These are phyloP conservation scores for Angophora floribunda DNA, from an alignment of 345 rosid genomes.

Conservation along the genomic window DNA sequence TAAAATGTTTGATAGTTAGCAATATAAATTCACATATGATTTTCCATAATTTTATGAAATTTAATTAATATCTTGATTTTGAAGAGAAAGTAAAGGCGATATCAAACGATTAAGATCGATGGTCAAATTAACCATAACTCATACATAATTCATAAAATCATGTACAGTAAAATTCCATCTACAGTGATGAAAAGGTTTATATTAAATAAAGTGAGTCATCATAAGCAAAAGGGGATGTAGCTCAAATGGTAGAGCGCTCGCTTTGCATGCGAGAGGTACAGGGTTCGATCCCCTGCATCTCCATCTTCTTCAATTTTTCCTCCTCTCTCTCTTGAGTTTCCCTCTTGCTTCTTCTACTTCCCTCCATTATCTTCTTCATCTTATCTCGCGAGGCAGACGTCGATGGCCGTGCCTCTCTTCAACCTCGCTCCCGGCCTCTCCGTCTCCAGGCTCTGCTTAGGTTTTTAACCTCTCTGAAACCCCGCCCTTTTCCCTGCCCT, in stretches of 20 bases:
- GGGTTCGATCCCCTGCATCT: conserved; percentile 44
- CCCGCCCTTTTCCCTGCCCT: not conserved
- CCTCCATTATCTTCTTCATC: not conserved
- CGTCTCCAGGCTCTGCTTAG: conserved; percentile 54
- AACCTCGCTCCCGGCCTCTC: conserved; percentile 31
- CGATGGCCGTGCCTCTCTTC: conserved; percentile 36
- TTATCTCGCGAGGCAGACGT: not conserved
- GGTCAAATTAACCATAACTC: not conserved
- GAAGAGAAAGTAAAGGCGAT: not conserved
- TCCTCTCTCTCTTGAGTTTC: not conserved
- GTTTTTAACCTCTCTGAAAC: not conserved
- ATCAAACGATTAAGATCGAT: not conserved
- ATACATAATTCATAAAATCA: not conserved
- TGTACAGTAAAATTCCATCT: not conserved
- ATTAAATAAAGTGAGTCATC: no score
- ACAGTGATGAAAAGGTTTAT: not conserved
- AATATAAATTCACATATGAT: not conserved
- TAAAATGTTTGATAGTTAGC: not conserved
- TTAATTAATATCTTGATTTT: not conserved
- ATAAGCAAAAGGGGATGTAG: conserved; percentile 21
- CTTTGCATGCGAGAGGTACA: conserved; percentile 52
- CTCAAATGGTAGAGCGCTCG: conserved; percentile 62
- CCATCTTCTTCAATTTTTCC: not conserved
- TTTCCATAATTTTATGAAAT: not conserved
- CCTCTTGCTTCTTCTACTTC: not conserved